A percentile compares a stretch with the other conserved stretches of the same genome.
These are phyloP conservation scores for Trametes cinnabarina DNA, from an alignment of 768 basidiomycete genomes.

Conservation along the genomic window DNA sequence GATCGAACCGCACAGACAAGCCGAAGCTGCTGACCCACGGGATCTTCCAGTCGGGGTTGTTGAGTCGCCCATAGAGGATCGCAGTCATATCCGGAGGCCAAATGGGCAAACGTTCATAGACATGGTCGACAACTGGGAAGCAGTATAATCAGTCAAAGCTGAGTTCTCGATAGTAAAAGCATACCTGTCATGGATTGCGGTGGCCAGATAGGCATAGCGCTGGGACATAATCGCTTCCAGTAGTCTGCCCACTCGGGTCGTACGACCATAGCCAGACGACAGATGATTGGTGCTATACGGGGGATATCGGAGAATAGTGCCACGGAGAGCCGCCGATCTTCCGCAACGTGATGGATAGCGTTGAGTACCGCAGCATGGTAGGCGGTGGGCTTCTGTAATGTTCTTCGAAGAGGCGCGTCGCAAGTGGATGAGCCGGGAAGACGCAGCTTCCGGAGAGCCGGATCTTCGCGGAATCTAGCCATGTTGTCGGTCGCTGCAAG, in stretches of 20 bases:
- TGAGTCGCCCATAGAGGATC: constrained; percentile 53
- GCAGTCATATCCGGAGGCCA: constrained; percentile 78
- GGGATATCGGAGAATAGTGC: constrained; percentile 55
- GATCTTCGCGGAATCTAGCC: constrained; percentile 57
- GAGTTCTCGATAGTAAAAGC: constrained; percentile 10
- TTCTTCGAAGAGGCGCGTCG: neutral
- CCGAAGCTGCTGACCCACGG: constrained; percentile 41
- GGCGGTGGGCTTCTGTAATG: constrained; percentile 35
- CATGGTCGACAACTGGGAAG: constrained; percentile 32
- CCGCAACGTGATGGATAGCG: constrained; percentile 77
- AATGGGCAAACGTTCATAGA: constrained; percentile 71
- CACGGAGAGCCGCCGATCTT: constrained; percentile 60
- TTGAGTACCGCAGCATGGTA: constrained; percentile 61
- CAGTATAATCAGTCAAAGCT: neutral
- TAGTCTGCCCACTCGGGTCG: constrained; percentile 91
- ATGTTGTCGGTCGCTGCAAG: constrained; percentile 46
- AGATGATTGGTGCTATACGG: constrained; percentile 60
- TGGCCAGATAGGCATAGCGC: constrained; percentile 59
- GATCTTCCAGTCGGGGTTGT: constrained; percentile 67
- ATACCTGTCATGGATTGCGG: constrained; percentile 42
- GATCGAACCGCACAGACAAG: constrained; percentile 47
- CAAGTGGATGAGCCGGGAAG: constrained; percentile 28
- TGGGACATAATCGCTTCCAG: constrained; percentile 81
- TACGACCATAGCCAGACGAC: constrained; percentile 57
- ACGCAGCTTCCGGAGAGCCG: constrained; percentile 46